Evolutionary conservation across 345 rosid species (phyloP).

Genomic region (Aquilaria malaccensis): DNA sequence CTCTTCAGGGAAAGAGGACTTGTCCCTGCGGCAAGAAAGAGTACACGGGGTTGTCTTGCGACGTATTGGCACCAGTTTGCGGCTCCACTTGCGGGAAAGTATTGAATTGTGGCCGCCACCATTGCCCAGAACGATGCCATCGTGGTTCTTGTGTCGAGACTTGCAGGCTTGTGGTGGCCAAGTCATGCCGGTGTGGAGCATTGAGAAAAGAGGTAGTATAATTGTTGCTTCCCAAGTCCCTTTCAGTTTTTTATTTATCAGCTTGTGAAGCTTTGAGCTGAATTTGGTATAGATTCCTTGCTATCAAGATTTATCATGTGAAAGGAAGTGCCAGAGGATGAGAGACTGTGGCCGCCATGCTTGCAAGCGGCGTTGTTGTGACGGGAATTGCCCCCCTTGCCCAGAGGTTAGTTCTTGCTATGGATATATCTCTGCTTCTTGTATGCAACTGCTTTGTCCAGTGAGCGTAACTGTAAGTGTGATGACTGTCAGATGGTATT

Average conservation of each 20-base stretch:
- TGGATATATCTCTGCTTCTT: slow-evolving; percentile 1
- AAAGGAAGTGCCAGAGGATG: slow-evolving; percentile 70
- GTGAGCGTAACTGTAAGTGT: background rate
- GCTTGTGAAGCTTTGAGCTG: slow-evolving; percentile 19
- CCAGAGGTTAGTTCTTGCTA: slow-evolving; percentile 44
- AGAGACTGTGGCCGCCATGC: slow-evolving; percentile 93
- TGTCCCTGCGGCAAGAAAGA: slow-evolving; percentile 88
- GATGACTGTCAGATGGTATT: slow-evolving; percentile 4
- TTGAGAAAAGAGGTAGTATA: slow-evolving; percentile 74
- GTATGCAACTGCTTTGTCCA: background rate
- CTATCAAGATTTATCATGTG: slow-evolving; percentile 89
- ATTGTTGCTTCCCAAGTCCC: slow-evolving; percentile 4
- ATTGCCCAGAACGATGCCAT: slow-evolving; percentile 88
- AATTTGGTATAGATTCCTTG: slow-evolving; percentile 68
- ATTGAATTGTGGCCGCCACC: slow-evolving; percentile 64
- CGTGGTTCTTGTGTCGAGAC: slow-evolving; percentile 75
- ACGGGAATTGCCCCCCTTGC: slow-evolving; percentile 89
- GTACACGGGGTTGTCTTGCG: slow-evolving; percentile 75
- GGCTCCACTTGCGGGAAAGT: slow-evolving; percentile 80
- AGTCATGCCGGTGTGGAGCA: slow-evolving; percentile 70
- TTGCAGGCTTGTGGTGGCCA: slow-evolving; percentile 66
- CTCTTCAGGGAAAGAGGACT: slow-evolving; percentile 68
- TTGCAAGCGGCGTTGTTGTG: slow-evolving; percentile 89
- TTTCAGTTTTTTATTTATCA: background rate
- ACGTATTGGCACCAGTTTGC: slow-evolving; percentile 57